phyloP scores from a whole-genome alignment of 169 alveolate species.

The Eimeria falciformis region DNA sequence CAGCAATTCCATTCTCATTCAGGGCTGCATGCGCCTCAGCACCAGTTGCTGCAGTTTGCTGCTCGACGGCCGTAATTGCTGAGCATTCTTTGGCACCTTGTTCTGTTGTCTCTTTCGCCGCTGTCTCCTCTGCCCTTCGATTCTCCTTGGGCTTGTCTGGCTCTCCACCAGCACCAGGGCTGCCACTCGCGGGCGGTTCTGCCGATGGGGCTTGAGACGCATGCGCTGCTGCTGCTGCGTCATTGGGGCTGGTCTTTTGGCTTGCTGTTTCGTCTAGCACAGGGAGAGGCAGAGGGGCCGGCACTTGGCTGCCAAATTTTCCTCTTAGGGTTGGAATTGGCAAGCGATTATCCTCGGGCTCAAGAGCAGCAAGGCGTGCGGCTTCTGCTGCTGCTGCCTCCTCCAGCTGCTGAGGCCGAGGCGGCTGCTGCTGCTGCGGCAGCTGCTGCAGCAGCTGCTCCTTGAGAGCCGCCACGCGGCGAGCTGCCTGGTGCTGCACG shows the following conservation, averaged over 20 bases:
- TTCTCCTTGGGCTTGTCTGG: neutral
- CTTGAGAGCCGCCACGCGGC: conserved; percentile 46
- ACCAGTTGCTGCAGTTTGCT: neutral
- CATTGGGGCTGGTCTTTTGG: no score
- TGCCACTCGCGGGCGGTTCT: no score
- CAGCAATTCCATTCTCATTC: neutral
- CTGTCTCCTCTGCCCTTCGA: neutral
- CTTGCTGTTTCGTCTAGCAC: neutral
- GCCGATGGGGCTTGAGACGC: no score
- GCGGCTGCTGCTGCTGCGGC: conserved; percentile 37
- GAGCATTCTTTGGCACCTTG: neutral
- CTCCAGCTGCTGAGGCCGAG: neutral
- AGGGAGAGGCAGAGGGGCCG: neutral
- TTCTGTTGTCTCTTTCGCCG: neutral
- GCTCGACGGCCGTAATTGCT: neutral
- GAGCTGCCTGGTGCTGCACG: conserved; percentile 47
- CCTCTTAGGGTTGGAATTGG: conserved; percentile 12
- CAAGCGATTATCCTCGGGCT: neutral
- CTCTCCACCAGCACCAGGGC: neutral
- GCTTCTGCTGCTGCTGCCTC: conserved; percentile 58
- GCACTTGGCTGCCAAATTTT: neutral
- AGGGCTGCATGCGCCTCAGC: neutral
- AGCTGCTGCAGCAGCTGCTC: conserved; percentile 60
- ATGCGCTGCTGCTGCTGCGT: neutral
- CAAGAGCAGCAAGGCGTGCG: conserved; percentile 30